Evolutionary conservation across 148 eudicot species (phyloP).

Genomic region (Rhododendron henanense): DNA sequence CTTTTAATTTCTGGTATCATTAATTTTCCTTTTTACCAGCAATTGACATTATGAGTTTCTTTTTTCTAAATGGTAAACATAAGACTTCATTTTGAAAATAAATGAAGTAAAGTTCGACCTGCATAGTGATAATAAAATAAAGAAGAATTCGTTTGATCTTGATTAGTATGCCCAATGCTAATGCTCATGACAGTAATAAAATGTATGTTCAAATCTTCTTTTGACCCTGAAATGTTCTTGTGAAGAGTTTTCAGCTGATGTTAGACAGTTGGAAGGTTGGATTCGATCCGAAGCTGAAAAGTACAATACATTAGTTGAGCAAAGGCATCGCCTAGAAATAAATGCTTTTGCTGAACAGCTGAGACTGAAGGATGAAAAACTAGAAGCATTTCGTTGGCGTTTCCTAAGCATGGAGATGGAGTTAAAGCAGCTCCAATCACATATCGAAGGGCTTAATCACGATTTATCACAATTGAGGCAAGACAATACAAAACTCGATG

Average conservation of each 20-base stretch:
- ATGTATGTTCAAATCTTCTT: background rate
- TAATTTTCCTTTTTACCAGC: background rate
- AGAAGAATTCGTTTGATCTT: background rate
- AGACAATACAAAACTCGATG: conserved; percentile 50
- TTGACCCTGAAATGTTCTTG: conserved; percentile 8
- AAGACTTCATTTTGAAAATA: background rate
- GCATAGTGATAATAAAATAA: background rate
- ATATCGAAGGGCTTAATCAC: conserved; percentile 57
- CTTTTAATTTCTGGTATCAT: background rate
- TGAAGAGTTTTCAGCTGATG: conserved; percentile 37
- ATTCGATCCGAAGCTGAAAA: conserved; percentile 55
- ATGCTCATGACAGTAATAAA: background rate
- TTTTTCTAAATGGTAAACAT: background rate
- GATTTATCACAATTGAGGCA: conserved; percentile 53
- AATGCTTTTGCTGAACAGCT: conserved; percentile 73
- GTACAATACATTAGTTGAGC: conserved; percentile 43
- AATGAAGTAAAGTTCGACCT: background rate
- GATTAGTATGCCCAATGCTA: background rate
- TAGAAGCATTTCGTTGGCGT: conserved; percentile 73
- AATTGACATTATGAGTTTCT: background rate
- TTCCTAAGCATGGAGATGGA: conserved; percentile 61
- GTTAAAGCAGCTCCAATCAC: conserved; percentile 53
- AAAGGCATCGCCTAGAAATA: conserved; percentile 64
- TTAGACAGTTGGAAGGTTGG: conserved; percentile 54
- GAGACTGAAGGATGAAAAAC: conserved; percentile 65